phyloP scores from a whole-genome alignment of 208 protist genomes.

The Porcisia hertigi region DNA sequence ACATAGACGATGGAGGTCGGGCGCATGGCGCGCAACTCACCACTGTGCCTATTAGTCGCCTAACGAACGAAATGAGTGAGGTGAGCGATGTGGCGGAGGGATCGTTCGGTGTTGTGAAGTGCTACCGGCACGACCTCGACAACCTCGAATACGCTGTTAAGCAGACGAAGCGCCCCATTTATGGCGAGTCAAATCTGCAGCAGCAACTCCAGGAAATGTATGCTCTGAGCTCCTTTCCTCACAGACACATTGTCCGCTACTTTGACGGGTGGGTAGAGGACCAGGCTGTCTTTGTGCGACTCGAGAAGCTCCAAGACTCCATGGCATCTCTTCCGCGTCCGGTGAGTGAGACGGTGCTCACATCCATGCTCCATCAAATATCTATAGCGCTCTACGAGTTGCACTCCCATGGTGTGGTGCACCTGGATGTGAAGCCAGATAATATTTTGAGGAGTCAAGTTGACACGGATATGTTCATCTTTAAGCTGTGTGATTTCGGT shows the following conservation, averaged over 20 bases:
- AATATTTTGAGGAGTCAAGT: slow-evolving; percentile 26
- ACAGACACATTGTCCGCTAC: slow-evolving; percentile 84
- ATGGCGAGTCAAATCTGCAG: slow-evolving; percentile 78
- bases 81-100: slow-evolving; percentile 65
- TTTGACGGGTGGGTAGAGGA: slow-evolving; percentile 89
- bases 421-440: slow-evolving; percentile 87
- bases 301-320: slow-evolving; percentile 63
- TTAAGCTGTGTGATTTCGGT: slow-evolving; percentile 89
- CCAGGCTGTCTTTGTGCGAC: slow-evolving; percentile 71
- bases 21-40: slow-evolving; percentile 35
- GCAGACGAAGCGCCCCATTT: slow-evolving; percentile 67
- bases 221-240: slow-evolving; percentile 66
- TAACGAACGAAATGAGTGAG: slow-evolving; percentile 79
- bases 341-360: slow-evolving; percentile 51
- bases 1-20: slow-evolving; percentile 12
- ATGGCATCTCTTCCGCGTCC: slow-evolving; percentile 40
- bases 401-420: slow-evolving; percentile 70
- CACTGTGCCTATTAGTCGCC: slow-evolving; percentile 50
- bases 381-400: slow-evolving; percentile 71
- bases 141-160: slow-evolving; percentile 78
- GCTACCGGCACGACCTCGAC: slow-evolving; percentile 62
- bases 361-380: slow-evolving; percentile 69
- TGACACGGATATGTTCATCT: slow-evolving; percentile 40
- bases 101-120: slow-evolving; percentile 73
- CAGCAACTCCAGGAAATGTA: slow-evolving; percentile 83